These are phyloP conservation scores for Tetrapisispora fleetii DNA, from an alignment of 805 yeast species.

Conservation along the genomic window DNA sequence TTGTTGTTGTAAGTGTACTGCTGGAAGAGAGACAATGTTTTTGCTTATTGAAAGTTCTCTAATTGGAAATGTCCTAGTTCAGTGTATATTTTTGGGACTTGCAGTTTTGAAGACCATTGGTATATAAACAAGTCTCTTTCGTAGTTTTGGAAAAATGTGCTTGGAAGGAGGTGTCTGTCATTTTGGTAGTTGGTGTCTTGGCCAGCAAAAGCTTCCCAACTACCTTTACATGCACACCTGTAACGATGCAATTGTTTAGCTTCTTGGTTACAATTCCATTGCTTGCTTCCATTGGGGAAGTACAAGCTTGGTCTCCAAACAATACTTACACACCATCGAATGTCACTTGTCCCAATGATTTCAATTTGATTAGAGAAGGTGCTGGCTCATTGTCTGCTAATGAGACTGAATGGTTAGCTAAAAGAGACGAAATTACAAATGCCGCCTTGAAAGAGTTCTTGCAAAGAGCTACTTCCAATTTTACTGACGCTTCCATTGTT, in stretches of 20 bases:
- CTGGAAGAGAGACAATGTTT: no score
- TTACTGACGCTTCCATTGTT: constrained; percentile 11
- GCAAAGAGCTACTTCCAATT: constrained; percentile 16
- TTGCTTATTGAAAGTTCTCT: no score
- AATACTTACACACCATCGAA: constrained; percentile 49
- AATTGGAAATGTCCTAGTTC: no score
- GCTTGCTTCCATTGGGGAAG: neutral
- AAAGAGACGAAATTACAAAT: constrained; percentile 38
- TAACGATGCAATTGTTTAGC: constrained; percentile 2
- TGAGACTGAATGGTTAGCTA: constrained; percentile 46
- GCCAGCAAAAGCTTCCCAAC: no score
- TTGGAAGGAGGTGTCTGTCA: no score
- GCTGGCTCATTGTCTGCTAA: constrained; percentile 37
- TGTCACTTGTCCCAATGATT: constrained; percentile 42
- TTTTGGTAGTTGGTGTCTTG: no score
- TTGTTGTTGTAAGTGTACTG: no score
- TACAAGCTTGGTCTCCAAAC: constrained; percentile 41
- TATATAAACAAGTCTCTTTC: no score
- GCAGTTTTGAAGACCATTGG: no score
- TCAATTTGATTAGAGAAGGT: constrained; percentile 33
- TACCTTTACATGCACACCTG: no score
- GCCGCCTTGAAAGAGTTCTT: constrained; percentile 31
- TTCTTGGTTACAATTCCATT: neutral
- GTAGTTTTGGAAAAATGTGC: no score
- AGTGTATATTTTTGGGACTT: no score